Evolutionary conservation across 257 asterid genomes (phyloP).

Genomic region (Solanum lignicaule): DNA sequence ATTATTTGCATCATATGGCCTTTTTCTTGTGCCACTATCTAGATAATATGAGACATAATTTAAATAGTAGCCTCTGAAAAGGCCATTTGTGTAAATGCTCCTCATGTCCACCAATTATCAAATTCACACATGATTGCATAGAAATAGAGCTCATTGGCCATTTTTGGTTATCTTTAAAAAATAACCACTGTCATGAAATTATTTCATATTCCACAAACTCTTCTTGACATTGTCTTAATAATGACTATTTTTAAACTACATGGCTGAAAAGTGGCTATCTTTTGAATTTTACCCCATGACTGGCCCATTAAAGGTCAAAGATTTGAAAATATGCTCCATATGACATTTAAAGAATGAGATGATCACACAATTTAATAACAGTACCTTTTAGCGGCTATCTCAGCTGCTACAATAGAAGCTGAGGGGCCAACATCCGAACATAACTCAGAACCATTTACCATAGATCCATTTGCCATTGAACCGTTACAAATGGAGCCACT

Average conservation of each 20-base stretch:
- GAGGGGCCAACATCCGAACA: constrained; percentile 66
- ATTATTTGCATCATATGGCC: background rate
- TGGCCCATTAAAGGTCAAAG: background rate
- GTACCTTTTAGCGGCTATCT: constrained; percentile 33
- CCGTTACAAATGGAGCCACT: constrained; percentile 12
- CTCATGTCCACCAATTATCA: background rate
- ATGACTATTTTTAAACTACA: background rate
- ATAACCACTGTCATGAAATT: background rate
- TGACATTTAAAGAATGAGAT: background rate
- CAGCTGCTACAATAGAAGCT: constrained; percentile 79
- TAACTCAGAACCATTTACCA: constrained; percentile 29
- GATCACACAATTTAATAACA: no score
- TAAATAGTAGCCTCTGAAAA: background rate
- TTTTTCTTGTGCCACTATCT: background rate
- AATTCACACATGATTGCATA: background rate
- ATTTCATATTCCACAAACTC: background rate
- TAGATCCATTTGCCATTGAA: constrained; percentile 18
- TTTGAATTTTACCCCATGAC: background rate
- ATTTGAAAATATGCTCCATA: background rate
- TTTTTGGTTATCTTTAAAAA: background rate
- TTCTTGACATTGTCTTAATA: background rate
- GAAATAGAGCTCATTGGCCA: background rate
- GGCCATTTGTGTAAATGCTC: background rate
- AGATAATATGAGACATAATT: background rate
- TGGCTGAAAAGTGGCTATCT: background rate